Conservation (phyloP, 2,329 filamentous ascomycete genomes). For the Colletotrichum sansevieriae region DNA sequence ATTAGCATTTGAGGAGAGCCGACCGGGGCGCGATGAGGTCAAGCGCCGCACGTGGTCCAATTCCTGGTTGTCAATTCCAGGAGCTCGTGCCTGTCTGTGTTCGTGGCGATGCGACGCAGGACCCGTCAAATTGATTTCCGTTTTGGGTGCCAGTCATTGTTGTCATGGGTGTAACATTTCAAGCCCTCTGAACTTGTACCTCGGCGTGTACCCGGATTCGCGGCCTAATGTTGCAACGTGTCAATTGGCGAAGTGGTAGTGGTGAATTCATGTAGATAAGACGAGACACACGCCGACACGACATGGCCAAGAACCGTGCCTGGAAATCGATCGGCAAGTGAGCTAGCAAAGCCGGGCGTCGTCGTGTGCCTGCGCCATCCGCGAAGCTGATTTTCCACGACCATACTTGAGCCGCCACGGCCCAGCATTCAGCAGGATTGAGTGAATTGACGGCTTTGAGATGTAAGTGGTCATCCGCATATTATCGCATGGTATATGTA, state of each 20-base stretch:
- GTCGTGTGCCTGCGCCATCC: background rate
- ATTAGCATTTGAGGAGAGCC: constrained; percentile 5
- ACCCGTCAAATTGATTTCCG: background rate
- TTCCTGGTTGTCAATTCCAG: background rate
- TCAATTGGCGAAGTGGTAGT: background rate
- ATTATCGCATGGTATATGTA: too few species aligned
- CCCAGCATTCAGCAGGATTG: background rate
- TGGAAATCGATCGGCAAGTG: constrained; percentile 32
- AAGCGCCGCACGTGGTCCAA: constrained; percentile 18
- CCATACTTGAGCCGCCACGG: too few species aligned
- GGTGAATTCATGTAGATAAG: background rate
- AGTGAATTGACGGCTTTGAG: background rate
- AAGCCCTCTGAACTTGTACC: background rate
- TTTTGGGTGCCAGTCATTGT: constrained; percentile 10
- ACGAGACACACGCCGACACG: constrained; percentile 22
- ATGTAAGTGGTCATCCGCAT: background rate
- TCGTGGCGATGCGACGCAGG: constrained; percentile 1
- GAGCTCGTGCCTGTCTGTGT: constrained; percentile 14
- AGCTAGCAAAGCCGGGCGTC: constrained; percentile 15
- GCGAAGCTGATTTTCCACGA: background rate
- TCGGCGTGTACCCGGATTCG: constrained; percentile 22
- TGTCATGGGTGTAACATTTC: background rate
- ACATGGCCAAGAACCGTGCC: constrained; percentile 35
- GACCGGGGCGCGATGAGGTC: constrained; percentile 23
- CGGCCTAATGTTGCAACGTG: background rate